Conservation (phyloP, 306 rosid genomes). For the Cicer judaicum region DNA sequence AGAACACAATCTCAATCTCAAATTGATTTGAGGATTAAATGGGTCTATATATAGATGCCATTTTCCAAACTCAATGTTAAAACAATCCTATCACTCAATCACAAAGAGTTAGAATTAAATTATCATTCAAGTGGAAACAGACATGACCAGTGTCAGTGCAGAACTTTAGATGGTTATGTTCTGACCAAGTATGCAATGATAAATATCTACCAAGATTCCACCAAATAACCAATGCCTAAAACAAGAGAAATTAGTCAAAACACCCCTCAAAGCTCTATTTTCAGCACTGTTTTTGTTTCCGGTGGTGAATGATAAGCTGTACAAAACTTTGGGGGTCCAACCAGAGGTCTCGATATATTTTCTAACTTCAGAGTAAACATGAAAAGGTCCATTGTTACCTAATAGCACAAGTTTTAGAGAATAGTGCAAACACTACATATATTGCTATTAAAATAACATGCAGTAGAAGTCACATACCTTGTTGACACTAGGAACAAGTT, state of each 20-base stretch:
- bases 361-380: constrained; percentile 9
- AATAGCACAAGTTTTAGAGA: constrained; percentile 11
- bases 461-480: constrained; percentile 60
- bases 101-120: constrained; percentile 1
- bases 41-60: not conserved
- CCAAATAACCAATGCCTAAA: constrained; percentile 6
- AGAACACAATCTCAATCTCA: not conserved
- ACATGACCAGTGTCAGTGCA: not conserved
- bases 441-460: constrained; percentile 19
- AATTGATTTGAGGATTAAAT: not conserved
- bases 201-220: constrained; percentile 11
- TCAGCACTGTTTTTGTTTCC: not conserved
- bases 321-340: not conserved
- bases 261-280: constrained; percentile 25
- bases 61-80: constrained; percentile 12
- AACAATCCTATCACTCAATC: too few relatives aligned
- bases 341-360: not conserved
- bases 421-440: constrained; percentile 32
- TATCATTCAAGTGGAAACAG: constrained; percentile 6
- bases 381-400: not conserved
- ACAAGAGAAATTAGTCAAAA: constrained; percentile 3
- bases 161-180: constrained; percentile 24
- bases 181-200: not conserved
- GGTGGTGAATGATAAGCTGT: not conserved
- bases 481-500: constrained; percentile 93